A percentile compares a stretch with the other conserved stretches of the same genome.
Conservation (phyloP, 164 flowering plant genomes). For the Magnolia changhungtana region DNA sequence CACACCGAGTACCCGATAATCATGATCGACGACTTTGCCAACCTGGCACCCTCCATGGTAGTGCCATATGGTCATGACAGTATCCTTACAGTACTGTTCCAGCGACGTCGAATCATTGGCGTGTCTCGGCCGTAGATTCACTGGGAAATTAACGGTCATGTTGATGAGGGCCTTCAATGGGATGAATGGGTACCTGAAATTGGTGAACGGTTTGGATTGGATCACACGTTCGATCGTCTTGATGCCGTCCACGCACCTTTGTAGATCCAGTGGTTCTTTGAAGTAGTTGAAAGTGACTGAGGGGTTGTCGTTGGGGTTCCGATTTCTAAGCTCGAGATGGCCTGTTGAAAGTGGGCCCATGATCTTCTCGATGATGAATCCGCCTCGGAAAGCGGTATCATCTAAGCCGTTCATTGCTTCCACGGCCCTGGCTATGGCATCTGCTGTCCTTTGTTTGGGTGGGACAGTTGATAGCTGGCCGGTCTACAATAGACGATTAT, state of each 20-base stretch:
- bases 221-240: conserved; percentile 36
- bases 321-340: conserved; percentile 41
- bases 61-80: conserved; percentile 89
- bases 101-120: conserved; percentile 26
- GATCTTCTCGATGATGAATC: conserved; percentile 50
- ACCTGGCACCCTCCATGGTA: conserved; percentile 92
- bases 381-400: background rate
- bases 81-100: conserved; percentile 75
- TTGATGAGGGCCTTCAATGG: conserved; percentile 29
- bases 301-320: conserved; percentile 42
- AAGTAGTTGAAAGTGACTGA: conserved; percentile 30
- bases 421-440: conserved; percentile 28
- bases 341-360: conserved; percentile 23
- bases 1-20: conserved; percentile 15
- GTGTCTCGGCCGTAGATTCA: conserved; percentile 51
- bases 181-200: conserved; percentile 30
- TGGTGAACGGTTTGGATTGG: conserved; percentile 38
- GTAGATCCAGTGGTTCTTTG: conserved; percentile 12
- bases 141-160: conserved; percentile 34
- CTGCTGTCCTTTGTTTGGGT: conserved; percentile 27
- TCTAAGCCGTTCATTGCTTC: conserved; percentile 16
- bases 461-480: conserved; percentile 23
- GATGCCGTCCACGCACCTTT: conserved; percentile 55
- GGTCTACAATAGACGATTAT: conserved; percentile 20
- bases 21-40: conserved; percentile 39